These are phyloP conservation scores for Nakazawaea laoshanensis DNA, from an alignment of 805 yeast species.

Conservation along the genomic window DNA sequence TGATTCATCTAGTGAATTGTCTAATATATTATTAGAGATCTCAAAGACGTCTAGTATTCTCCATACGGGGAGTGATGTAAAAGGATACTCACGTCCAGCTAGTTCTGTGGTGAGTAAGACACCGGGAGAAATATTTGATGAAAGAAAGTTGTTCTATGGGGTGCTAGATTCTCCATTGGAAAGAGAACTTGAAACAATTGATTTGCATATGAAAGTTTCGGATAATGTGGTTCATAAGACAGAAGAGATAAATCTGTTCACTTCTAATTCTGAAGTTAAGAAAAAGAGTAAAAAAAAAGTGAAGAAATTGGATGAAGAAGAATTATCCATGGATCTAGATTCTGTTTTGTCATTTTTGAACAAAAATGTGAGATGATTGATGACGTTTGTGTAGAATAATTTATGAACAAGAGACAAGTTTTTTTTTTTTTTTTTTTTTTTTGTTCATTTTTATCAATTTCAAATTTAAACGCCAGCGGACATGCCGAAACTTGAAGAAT, in stretches of 20 bases:
- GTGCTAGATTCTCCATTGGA: neutral
- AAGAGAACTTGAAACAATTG: conserved; percentile 1
- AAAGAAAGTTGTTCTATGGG: conserved; percentile 5
- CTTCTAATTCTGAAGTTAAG: conserved; percentile 3
- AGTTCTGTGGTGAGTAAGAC: conserved; percentile 7
- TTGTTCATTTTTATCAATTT: no score
- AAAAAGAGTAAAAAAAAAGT: neutral
- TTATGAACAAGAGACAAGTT: no score
- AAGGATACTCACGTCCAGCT: conserved; percentile 8
- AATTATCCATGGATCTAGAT: conserved; percentile 7
- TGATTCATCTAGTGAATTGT: no score
- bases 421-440: no score
- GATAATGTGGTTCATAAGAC: conserved; percentile 1
- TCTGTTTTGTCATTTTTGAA: conserved; percentile 10
- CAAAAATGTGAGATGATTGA: conserved; percentile 5
- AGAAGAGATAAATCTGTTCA: conserved; percentile 4
- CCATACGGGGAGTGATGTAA: conserved; percentile 1
- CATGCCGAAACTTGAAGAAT: conserved; percentile 74
- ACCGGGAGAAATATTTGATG: conserved; percentile 7
- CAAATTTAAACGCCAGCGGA: neutral
- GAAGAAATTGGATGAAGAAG: neutral
- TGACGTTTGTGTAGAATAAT: no score
- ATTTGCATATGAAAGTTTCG: conserved; percentile 3
- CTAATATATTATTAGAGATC: conserved; percentile 6
- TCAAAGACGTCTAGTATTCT: conserved; percentile 7